These are phyloP conservation scores for Paulownia fortunei DNA, from an alignment of 257 asterid species.

Conservation along the genomic window DNA sequence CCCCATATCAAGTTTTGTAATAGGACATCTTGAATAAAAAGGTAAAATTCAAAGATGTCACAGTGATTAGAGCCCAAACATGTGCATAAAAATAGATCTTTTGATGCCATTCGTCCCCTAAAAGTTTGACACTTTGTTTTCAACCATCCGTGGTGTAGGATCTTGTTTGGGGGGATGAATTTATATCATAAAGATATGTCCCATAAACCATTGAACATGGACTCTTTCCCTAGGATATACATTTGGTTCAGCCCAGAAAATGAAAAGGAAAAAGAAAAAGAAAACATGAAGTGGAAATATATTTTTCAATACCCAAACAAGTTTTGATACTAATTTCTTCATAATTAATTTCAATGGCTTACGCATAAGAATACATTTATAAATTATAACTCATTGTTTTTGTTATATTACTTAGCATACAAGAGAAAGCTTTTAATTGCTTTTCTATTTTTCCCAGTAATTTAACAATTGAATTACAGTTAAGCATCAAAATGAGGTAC, in stretches of 20 bases:
- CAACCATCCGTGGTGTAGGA: neutral
- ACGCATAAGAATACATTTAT: no score
- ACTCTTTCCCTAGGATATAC: neutral
- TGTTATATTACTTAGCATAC: no score
- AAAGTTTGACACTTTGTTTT: slow-evolving; percentile 20
- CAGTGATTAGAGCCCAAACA: neutral
- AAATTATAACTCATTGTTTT: no score
- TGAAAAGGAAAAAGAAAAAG: neutral
- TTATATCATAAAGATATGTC: neutral
- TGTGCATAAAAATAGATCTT: slow-evolving; percentile 17
- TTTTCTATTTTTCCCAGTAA: neutral
- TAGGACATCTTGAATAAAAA: neutral
- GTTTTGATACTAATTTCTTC: neutral
- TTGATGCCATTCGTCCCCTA: slow-evolving; percentile 30
- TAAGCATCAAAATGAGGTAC: neutral
- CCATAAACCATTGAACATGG: slow-evolving; percentile 28
- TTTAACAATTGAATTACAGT: neutral
- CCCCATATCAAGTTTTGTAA: neutral
- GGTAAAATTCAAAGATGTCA: neutral
- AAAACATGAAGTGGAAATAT: neutral
- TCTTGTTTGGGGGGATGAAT: slow-evolving; percentile 18
- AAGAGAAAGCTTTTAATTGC: no score
- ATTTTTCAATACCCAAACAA: neutral
- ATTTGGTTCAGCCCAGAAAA: slow-evolving; percentile 6
- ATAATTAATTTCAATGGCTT: no score